Percentiles rank a stretch among this genome's conserved stretches.
Evolutionary conservation across 768 basidiomycete species (phyloP).

Genomic region (Suillus decipiens): DNA sequence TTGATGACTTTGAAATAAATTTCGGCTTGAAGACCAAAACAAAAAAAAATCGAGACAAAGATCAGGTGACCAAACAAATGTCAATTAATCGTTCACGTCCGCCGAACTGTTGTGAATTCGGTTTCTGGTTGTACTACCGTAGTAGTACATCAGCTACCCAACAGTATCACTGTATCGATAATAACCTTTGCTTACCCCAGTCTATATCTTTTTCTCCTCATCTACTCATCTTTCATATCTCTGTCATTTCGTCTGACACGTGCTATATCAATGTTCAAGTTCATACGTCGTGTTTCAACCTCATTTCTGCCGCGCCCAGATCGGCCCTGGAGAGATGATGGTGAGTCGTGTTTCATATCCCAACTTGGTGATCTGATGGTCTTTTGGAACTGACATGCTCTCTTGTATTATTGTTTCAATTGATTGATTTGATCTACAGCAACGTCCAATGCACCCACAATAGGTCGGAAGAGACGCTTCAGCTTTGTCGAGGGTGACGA

Average conservation of each 20-base stretch:
- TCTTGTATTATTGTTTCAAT: constrained; percentile 18
- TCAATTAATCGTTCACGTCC: constrained; percentile 19
- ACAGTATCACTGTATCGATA: constrained; percentile 1
- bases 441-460: constrained; percentile 73
- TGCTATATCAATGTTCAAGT: constrained; percentile 52
- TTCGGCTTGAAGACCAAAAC: neutral
- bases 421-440: constrained; percentile 40
- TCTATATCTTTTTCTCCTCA: neutral
- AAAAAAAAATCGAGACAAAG: constrained; percentile 1
- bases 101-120: neutral
- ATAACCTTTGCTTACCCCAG: constrained; percentile 1
- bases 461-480: constrained; percentile 65
- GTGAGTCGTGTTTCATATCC: constrained; percentile 42
- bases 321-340: constrained; percentile 77
- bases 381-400: constrained; percentile 16
- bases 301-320: constrained; percentile 71
- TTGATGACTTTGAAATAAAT: neutral
- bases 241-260: neutral
- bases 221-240: constrained; percentile 1
- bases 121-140: constrained; percentile 5
- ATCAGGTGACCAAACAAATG: constrained; percentile 24
- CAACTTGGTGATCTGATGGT: constrained; percentile 9
- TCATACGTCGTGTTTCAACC: constrained; percentile 71
- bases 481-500: constrained; percentile 46
- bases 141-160: constrained; percentile 5